Evolutionary conservation across 441 rosid genomes (phyloP).

Genomic region (Bocquillonia castaneifolia): DNA sequence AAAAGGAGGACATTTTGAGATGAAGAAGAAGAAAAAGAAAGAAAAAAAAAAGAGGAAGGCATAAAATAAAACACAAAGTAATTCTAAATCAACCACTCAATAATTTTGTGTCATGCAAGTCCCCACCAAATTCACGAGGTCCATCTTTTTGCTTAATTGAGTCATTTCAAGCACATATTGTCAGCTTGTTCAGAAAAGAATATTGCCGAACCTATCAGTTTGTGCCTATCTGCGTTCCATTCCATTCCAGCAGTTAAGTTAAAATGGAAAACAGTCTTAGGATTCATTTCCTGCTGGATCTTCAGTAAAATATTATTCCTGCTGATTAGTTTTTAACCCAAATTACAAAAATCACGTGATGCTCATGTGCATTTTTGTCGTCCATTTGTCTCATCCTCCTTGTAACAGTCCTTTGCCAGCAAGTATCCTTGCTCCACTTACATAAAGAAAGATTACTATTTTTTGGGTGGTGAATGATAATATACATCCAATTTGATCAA

Average conservation of each 20-base stretch:
- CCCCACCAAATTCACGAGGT: slow-evolving; percentile 32
- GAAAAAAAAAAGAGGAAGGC: background rate
- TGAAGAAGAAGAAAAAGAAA: too few species aligned
- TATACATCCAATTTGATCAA: too few species aligned
- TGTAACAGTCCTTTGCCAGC: background rate
- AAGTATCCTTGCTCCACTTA: background rate
- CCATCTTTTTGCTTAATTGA: slow-evolving; percentile 9
- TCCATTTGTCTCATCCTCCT: background rate
- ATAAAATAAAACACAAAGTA: background rate
- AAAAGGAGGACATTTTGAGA: background rate
- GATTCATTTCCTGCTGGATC: background rate
- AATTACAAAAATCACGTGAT: background rate
- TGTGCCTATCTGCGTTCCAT: background rate
- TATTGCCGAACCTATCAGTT: slow-evolving; percentile 4
- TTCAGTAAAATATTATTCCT: background rate
- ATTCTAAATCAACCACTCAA: background rate
- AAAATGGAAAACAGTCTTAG: background rate
- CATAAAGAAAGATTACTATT: background rate
- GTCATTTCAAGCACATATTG: background rate
- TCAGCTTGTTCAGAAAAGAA: slow-evolving; percentile 4
- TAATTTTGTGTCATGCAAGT: background rate
- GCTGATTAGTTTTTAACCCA: too few species aligned
- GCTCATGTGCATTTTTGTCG: background rate
- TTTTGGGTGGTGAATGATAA: too few species aligned
- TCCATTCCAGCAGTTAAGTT: background rate